Base-by-base conservation (phyloP, 805 yeast genomes). In the Danielozyma ontarioensis region DNA sequence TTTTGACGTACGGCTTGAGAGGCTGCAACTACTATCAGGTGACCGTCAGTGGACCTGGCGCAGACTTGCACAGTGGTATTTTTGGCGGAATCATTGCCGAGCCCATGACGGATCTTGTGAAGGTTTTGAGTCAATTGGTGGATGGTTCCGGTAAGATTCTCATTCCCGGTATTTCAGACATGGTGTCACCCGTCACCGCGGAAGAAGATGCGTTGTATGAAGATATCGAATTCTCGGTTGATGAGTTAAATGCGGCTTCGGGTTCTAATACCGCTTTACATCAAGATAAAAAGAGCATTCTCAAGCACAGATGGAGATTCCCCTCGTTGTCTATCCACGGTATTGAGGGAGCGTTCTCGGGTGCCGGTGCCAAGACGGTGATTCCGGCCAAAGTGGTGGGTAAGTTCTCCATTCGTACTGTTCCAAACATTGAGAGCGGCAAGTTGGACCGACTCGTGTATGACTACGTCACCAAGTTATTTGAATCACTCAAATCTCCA, bases 281-380 rank as follows among this genome's bases (percentile, higher is more conserved):
- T 66, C 71, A 77, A 42, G 72, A 74, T 57, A 85, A 87, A 64
- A 80, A 87, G 65, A 82, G 80, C 39, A 88, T 95, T 39, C 74
- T 93, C 51, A 90, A 88, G 83, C 97, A 89, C 63, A 80, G 98
- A 75, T 93, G 99, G 99, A 83, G 99, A 73, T 88, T 72, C 66
- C 99, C 99, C 36, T 87, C 97, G 5, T 71, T 93, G 51, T 89
- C 97, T 2, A 62, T 93, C 45, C 99, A 93, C 63, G 99, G 99
- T 47, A 75, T 93, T 35, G 98, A 93, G 65, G 98, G 98, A 44
- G 99, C 97, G 4, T 93, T 93, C 62, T 80, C 83, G 30, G 90
- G 84, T 28, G 74, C 83, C 29, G 99, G 99, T 45, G 99, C 97
- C 37, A 93, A 93, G 71, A 93, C 99, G 22, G 99, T 93, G 33